A percentile compares a stretch with the other conserved stretches of the same genome.
Conservation (phyloP, 768 basidiomycete genomes). For the Tylopilus sp. region DNA sequence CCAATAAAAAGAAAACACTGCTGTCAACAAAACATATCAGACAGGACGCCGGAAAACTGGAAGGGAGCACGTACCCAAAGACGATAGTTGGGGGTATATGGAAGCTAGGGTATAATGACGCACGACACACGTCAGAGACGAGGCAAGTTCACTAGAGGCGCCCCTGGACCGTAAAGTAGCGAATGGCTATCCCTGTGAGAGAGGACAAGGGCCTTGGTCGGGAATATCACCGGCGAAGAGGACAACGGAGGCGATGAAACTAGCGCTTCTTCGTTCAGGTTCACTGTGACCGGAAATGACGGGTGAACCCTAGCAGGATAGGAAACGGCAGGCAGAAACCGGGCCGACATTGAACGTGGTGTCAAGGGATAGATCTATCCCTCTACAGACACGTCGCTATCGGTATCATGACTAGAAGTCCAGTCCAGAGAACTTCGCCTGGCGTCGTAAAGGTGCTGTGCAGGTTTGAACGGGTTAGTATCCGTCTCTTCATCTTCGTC, state of each 20-base stretch:
- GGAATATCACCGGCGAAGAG: slow-evolving; percentile 2
- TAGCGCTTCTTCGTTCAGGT: neutral
- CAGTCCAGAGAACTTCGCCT: slow-evolving; percentile 2
- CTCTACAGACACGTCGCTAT: slow-evolving; percentile 2
- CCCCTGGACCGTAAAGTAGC: neutral
- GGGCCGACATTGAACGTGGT: neutral
- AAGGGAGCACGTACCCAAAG: slow-evolving; percentile 1
- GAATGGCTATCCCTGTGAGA: slow-evolving; percentile 3
- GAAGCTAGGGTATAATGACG: neutral
- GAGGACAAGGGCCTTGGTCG: neutral
- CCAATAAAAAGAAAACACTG: neutral
- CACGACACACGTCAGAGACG: neutral
- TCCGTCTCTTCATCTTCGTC: neutral
- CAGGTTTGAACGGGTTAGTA: neutral
- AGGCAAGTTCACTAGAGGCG: neutral
- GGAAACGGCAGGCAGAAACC: neutral
- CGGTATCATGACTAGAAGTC: neutral
- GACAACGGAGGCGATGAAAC: neutral
- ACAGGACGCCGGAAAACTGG: neutral
- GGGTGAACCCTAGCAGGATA: neutral
- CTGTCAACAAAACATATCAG: neutral
- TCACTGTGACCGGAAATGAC: neutral
- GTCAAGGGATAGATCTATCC: slow-evolving; percentile 6
- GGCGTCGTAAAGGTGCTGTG: neutral
- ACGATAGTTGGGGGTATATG: too few relatives aligned